Evolutionary conservation across 768 basidiomycete genomes (phyloP), one percentile per base, ranked within the genome.

Genomic region (Boletus eberwhitei): DNA sequence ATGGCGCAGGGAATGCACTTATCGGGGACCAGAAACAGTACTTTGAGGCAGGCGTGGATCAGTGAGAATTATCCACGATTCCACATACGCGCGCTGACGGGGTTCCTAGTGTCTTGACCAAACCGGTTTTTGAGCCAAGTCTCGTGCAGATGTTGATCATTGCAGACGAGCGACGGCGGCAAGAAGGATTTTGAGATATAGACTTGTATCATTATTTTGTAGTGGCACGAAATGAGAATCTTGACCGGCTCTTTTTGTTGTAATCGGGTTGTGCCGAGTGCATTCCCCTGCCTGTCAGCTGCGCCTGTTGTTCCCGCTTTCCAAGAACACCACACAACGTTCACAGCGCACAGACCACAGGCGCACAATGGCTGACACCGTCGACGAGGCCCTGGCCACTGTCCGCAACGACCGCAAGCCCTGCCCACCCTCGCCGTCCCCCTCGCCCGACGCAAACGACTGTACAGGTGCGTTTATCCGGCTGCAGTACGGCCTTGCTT

Each of bases 1-100:
- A 14, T 46, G n/a, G 24, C 34, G 43, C 56, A 80, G 83, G 82
- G 8, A 84, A 85, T 61, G 82, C 83, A 8, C 70, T 71, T 46
- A 69, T 77, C 74, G 62, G 69, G 37, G 88, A 90, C 66, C 89
- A 92, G 71, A 77, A 82, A 44, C 87, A 88, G 66, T 92, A 89
- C 67, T 72, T 86, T 11, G 80, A 80, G 12, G 88, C 90, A 5
- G 89, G 89, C 29, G 88, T 82, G 42, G 85, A 90, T 72, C 77
- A 82, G 88, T 88, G 70, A 55, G 84, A 74, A 21, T 4, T 55
- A 43, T 17, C 8, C 12, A 31, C 17, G 19, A 26, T 17, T 24
- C 2, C 16, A 12, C 31, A 6, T 34, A 24, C 32, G 32, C 14
- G 17, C 2, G 39, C 48, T 60, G 56, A 64, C 51, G 24, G 3